Evolutionary conservation across 192 early-diverging fungal species (phyloP).

Genomic region (Paraglomus brasilianum): DNA sequence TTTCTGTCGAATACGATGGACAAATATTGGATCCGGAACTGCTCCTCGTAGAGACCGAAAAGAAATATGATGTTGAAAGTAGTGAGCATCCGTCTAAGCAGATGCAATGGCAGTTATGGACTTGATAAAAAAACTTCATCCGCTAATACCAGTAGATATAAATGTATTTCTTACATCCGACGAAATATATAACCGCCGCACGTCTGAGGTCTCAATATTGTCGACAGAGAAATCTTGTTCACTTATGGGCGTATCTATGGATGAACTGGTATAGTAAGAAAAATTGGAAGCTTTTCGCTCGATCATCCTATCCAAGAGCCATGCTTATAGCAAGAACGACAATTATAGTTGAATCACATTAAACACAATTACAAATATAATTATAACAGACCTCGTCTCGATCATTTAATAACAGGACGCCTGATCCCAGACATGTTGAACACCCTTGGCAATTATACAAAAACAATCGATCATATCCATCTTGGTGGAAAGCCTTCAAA

Average conservation of each 20-base stretch:
- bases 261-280: conserved; percentile 3
- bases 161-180: neutral
- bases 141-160: neutral
- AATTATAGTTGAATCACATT: too few relatives aligned
- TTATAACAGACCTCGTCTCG: too few relatives aligned
- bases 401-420: too few relatives aligned
- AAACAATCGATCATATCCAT: too few relatives aligned
- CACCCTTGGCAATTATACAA: too few relatives aligned
- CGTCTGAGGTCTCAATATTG: neutral
- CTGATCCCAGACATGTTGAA: too few relatives aligned
- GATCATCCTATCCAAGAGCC: neutral
- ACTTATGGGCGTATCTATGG: neutral
- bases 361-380: too few relatives aligned
- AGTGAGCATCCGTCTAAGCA: conserved; percentile 9
- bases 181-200: neutral
- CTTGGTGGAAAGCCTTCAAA: too few relatives aligned
- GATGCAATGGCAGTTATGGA: neutral
- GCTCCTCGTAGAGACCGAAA: conserved; percentile 15
- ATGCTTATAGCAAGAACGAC: too few relatives aligned
- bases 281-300: neutral
- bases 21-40: conserved; percentile 26
- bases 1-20: conserved; percentile 17
- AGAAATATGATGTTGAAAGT: conserved; percentile 21
- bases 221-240: neutral
- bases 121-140: conserved; percentile 6